Evolutionary conservation across 1,139 yeast species (phyloP), one percentile per base, ranked within the genome.

Genomic region (Saccharomyces hybrid): DNA sequence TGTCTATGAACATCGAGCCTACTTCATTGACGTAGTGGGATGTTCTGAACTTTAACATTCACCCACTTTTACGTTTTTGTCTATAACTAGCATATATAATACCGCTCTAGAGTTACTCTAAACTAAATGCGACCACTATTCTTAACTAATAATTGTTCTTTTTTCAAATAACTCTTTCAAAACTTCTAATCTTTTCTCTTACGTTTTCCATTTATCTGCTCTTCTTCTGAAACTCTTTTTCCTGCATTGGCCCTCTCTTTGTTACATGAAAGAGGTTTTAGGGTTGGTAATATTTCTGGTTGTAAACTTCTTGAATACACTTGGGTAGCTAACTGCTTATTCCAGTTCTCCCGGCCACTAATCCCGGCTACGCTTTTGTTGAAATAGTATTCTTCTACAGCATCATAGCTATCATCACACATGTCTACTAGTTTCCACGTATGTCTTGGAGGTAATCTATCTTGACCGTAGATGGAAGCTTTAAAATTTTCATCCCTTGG

Each of bases 1-100:
- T 52, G 60, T 64, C 28, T 60, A 64, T 50, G 67, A 67, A 47
- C 70, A 67, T 51, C 60, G 66, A n/a, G 57, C 62, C 16, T 66
- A 67, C 52, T 67, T 67, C 51, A 57, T 66, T 7, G 50, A 60
- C 44, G 57, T 68, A 13, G 60, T 56, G 32, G 63, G 65, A 16
- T 68, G 72, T 51, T 46, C 52, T 9, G 66, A 62, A 9, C 63
- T 66, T 38, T 66, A 53, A 49, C 19, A 41, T 11, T 16, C 23
- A 23, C 25, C 44, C 19, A 5, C 7, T n/a, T 38, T 16, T 38
- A 19, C 13, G 23, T 16, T 38, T 38, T 38, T 5, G 11, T 38
- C n/a, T 16, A 34, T 34, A 38, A 11, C 11, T 19, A 38, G 23
- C 26, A 38, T 38, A 38, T 38, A 38, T 38, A 9, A 38, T 38